phyloP scores from a whole-genome alignment of 2,329 filamentous ascomycete species.

The Curvularia hawaiiensis region DNA sequence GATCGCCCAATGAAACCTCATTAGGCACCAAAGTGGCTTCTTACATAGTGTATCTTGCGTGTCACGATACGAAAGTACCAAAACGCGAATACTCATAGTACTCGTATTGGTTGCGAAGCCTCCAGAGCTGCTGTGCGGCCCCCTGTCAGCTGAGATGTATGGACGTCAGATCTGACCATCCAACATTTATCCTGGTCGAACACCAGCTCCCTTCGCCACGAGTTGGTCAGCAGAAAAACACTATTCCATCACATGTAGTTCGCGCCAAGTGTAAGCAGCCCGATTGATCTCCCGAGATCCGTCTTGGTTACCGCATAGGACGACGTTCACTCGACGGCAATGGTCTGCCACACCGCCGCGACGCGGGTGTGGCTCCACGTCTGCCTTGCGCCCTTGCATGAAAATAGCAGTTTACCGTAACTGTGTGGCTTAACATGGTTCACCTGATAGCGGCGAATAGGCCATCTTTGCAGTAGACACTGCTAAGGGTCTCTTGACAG shows the following conservation, averaged over 20 bases:
- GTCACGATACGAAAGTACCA: neutral
- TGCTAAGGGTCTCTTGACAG: neutral
- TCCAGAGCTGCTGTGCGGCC: neutral
- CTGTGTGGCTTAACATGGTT: neutral
- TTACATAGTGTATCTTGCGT: neutral
- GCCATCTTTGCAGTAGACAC: neutral
- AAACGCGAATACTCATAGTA: neutral
- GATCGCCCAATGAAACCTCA: neutral
- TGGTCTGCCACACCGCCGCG: conserved; percentile 6
- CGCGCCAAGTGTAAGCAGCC: conserved; percentile 2
- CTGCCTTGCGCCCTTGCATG: conserved; percentile 7
- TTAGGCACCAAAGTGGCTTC: conserved; percentile 3
- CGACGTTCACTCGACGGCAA: conserved; percentile 2
- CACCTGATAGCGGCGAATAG: conserved; percentile 3
- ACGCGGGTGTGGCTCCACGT: conserved; percentile 2
- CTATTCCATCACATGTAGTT: conserved; percentile 11
- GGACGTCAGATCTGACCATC: conserved; percentile 14
- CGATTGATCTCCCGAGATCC: neutral
- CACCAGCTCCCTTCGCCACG: neutral
- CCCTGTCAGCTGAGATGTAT: conserved; percentile 12
- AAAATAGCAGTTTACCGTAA: neutral
- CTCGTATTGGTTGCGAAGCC: conserved; percentile 2
- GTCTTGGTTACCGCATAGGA: conserved; percentile 1
- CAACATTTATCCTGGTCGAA: neutral
- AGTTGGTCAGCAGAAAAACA: neutral